These are phyloP conservation scores for Trametes villosa DNA, from an alignment of 768 basidiomycete genomes.

Conservation along the genomic window DNA sequence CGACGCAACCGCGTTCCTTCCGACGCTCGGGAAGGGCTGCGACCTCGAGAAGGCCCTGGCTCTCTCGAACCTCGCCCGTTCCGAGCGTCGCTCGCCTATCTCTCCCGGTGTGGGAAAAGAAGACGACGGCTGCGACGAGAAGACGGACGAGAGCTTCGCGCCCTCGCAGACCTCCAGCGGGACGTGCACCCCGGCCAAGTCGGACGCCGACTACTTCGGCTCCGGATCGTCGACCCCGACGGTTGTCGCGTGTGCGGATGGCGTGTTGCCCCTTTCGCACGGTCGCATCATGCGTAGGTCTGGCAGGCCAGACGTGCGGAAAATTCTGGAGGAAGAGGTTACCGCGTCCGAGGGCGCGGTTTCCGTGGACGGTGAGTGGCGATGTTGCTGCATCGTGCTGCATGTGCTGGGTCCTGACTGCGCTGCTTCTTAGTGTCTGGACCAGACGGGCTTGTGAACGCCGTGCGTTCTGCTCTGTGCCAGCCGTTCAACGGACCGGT, in stretches of 20 bases:
- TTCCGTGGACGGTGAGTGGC: constrained; percentile 36
- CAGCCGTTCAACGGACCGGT: constrained; percentile 15
- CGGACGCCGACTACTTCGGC: background rate
- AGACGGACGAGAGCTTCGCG: background rate
- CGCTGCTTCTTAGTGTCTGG: constrained; percentile 27
- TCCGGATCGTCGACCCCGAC: background rate
- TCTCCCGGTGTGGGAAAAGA: background rate
- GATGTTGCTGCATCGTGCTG: too few relatives aligned
- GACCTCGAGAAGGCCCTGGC: background rate
- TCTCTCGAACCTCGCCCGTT: background rate
- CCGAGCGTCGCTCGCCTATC: background rate
- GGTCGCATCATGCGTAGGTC: background rate
- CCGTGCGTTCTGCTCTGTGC: constrained; percentile 25
- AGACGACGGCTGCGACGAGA: background rate
- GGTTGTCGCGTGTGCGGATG: background rate
- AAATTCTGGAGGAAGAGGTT: constrained; percentile 32
- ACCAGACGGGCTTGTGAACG: constrained; percentile 24
- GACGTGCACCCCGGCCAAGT: background rate
- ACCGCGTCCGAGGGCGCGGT: constrained; percentile 29
- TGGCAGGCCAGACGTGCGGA: constrained; percentile 32
- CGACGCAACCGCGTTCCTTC: background rate
- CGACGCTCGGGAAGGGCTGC: constrained; percentile 3
- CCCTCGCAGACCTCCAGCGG: background rate
- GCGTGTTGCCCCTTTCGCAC: background rate
- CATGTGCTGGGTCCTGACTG: too few relatives aligned